Evolutionary conservation across 768 basidiomycete genomes (phyloP).

Genomic region (Phaeotremella skinneri): DNA sequence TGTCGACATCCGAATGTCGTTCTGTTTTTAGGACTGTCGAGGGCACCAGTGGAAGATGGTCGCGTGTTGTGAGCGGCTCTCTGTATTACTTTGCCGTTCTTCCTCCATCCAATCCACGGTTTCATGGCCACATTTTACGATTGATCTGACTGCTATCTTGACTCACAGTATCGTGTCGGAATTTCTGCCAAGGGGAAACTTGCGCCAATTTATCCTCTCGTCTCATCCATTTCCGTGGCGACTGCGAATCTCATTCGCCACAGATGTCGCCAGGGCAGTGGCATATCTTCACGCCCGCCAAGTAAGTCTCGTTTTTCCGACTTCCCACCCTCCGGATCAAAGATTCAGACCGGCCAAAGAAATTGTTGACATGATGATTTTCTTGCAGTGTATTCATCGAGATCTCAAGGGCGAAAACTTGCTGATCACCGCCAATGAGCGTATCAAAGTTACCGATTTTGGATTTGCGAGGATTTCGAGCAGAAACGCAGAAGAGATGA

Average conservation of each 20-base stretch:
- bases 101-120: slow-evolving; percentile 1
- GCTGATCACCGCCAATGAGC: slow-evolving; percentile 87
- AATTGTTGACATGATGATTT: slow-evolving; percentile 34
- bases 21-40: slow-evolving; percentile 70
- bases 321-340: not conserved
- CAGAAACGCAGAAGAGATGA: slow-evolving; percentile 77
- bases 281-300: slow-evolving; percentile 94
- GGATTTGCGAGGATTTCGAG: slow-evolving; percentile 94
- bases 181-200: slow-evolving; percentile 71
- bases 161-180: slow-evolving; percentile 86
- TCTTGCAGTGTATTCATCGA: slow-evolving; percentile 55
- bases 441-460: slow-evolving; percentile 98
- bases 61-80: slow-evolving; percentile 58
- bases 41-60: slow-evolving; percentile 40
- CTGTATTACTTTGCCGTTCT: slow-evolving; percentile 63
- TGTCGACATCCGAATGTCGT: slow-evolving; percentile 90
- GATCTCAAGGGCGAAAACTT: slow-evolving; percentile 98
- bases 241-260: slow-evolving; percentile 88
- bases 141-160: not conserved
- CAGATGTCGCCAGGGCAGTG: slow-evolving; percentile 88
- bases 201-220: slow-evolving; percentile 86
- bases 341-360: slow-evolving; percentile 59
- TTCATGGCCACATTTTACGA: not conserved
- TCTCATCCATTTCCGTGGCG: slow-evolving; percentile 78
- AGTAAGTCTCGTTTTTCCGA: slow-evolving; percentile 29